Base-by-base conservation (phyloP, 2,329 filamentous ascomycete genomes). In the Blastomyces silverae region DNA sequence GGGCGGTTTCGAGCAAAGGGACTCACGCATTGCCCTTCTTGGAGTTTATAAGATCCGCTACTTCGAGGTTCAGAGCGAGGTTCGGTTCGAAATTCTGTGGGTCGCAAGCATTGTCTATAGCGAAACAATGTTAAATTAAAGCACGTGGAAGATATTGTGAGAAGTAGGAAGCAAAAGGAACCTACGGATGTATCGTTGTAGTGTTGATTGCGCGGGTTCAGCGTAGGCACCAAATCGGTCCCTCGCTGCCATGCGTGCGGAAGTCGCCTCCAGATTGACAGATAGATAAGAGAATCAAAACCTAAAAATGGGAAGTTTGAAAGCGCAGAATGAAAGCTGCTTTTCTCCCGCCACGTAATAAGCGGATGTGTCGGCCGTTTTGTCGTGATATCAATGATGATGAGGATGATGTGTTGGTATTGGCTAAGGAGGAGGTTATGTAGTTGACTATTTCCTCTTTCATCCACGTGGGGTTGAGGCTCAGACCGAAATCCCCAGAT, bases 41-140 rank as follows among this genome's bases (percentile, higher is more conserved):
- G 73, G 88, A 89, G 79, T 99, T 99, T 82, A 99, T 90, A 73
- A 97, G 81, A 80, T 99, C 94, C 72, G 92, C 84, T 73, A 99
- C 96, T 83, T 99, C 94, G 75, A 99, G 90, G 75, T 94, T 95
- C 69, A 99, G 82, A 65, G 92, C 94, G 64, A 99, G 88, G 75
- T 99, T 97, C 68, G 94, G 93, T 81, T 99, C 94, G 82, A 92
- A 97, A 81, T 97, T 97, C 77, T 96, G 90, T 62, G 94, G 91
- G 73, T 94, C 95, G 82, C 94, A 97, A 69, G 94, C 93, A 80
- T 92, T 92, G 76, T 94, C 84, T 86, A 66, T n/a, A 53, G 60
- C 46, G 11, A 28, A 44, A 28, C 8, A 39, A 61, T 44, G 25
- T 44, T 56, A 20, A 34, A 64, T 50, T 22, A 39, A 20, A 13